Conservation (phyloP, 768 basidiomycete species). For the Hericium alpestre region DNA sequence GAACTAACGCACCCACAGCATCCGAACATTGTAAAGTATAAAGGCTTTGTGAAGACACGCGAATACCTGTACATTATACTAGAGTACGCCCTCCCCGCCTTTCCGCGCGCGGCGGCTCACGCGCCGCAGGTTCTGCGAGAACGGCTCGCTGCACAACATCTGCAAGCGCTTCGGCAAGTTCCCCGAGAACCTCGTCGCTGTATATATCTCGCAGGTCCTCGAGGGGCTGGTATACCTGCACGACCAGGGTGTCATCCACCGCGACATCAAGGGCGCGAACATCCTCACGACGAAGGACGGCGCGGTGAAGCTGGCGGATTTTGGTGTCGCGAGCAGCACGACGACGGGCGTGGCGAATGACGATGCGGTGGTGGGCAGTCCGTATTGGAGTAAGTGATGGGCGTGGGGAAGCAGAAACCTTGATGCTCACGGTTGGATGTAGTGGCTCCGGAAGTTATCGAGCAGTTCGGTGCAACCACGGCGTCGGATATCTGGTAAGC, state of each 20-base stretch:
- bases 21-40: constrained; percentile 97
- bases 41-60: constrained; percentile 91
- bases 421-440: constrained; percentile 3
- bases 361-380: constrained; percentile 91
- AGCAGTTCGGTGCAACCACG: constrained; percentile 93
- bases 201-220: constrained; percentile 93
- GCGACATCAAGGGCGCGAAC: constrained; percentile 98
- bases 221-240: constrained; percentile 95
- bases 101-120: neutral
- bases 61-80: constrained; percentile 95
- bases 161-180: constrained; percentile 98
- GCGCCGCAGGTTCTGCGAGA: constrained; percentile 78
- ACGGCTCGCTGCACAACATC: constrained; percentile 91
- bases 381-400: constrained; percentile 83
- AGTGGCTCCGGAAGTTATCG: constrained; percentile 99
- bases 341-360: constrained; percentile 61
- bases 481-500: constrained; percentile 90
- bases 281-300: constrained; percentile 99
- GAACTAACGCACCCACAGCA: constrained; percentile 41
- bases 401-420: neutral
- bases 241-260: constrained; percentile 98
- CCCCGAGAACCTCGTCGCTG: constrained; percentile 90
- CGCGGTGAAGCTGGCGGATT: constrained; percentile 96
- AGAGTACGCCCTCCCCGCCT: constrained; percentile 44
- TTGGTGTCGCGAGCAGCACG: constrained; percentile 84